Evolutionary conservation across 306 rosid genomes (phyloP).

Genomic region (Pyrus bretschneideri): DNA sequence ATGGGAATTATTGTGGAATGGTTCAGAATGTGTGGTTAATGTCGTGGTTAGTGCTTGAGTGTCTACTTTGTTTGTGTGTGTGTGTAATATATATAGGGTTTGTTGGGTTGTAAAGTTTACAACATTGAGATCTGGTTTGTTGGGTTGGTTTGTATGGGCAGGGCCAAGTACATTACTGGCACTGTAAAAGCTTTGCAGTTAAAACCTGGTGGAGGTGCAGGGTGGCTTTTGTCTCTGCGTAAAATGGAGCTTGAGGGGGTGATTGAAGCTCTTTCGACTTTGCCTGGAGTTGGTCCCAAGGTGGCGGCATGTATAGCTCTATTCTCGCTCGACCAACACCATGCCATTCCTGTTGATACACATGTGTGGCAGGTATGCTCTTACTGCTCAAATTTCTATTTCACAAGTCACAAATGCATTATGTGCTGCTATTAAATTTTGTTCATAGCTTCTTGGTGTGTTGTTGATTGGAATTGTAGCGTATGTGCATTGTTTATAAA

Average conservation of each 20-base stretch:
- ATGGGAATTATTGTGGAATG: no score
- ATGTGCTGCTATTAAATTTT: neutral
- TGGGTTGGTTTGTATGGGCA: constrained; percentile 18
- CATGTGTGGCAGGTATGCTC: constrained; percentile 82
- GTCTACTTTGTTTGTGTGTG: no score
- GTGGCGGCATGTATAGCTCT: constrained; percentile 97
- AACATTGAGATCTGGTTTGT: neutral
- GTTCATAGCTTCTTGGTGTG: neutral
- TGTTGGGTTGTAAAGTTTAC: no score
- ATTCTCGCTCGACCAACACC: constrained; percentile 92
- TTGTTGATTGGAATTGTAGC: neutral
- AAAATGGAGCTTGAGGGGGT: constrained; percentile 52
- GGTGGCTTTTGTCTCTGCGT: constrained; percentile 82
- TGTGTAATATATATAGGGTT: no score
- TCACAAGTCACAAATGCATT: neutral
- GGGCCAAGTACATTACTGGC: constrained; percentile 79
- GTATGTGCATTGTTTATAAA: neutral
- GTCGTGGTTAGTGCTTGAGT: no score
- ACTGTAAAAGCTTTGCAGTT: constrained; percentile 57
- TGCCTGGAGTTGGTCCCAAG: constrained; percentile 96
- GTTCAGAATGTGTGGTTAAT: no score
- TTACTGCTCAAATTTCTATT: neutral
- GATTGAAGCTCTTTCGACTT: constrained; percentile 48
- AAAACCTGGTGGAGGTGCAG: constrained; percentile 70
- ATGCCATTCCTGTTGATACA: constrained; percentile 91